phyloP scores from a whole-genome alignment of 1,139 yeast species.

The Yamadazyma epiphylla region DNA sequence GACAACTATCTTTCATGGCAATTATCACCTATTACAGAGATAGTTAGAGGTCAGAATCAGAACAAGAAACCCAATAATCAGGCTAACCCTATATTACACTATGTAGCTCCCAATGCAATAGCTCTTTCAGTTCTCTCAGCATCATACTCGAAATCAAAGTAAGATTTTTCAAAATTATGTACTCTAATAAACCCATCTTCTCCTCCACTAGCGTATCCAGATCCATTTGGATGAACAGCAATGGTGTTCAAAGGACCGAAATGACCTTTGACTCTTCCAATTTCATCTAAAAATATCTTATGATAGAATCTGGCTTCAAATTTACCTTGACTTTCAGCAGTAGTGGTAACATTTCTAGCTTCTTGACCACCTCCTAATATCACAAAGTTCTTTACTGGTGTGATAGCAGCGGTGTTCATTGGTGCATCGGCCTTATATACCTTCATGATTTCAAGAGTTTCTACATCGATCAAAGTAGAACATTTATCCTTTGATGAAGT shows the following conservation, averaged over 20 bases:
- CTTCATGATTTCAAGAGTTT: conserved; percentile 67
- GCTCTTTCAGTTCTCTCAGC: conserved; percentile 77
- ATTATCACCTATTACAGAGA: too few species aligned
- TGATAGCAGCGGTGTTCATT: conserved; percentile 91
- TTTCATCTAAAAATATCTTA: conserved; percentile 90
- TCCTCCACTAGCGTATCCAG: conserved; percentile 92
- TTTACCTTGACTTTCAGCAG: conserved; percentile 90
- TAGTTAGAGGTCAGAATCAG: too few species aligned
- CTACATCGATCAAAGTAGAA: conserved; percentile 78
- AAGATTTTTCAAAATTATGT: conserved; percentile 88
- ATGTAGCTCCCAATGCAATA: too few species aligned
- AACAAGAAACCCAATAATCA: too few species aligned
- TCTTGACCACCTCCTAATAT: conserved; percentile 99
- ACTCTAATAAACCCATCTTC: conserved; percentile 97
- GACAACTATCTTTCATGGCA: too few species aligned
- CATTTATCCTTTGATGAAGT: conserved; percentile 92
- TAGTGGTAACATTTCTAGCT: conserved; percentile 96
- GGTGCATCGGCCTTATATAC: conserved; percentile 88
- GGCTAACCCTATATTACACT: too few species aligned
- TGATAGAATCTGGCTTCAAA: conserved; percentile 96
- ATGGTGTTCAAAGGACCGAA: conserved; percentile 96
- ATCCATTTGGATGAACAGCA: conserved; percentile 93
- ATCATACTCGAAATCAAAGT: conserved; percentile 89
- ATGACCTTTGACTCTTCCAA: conserved; percentile 97
- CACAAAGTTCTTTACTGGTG: conserved; percentile 88